phyloP scores from a whole-genome alignment of 1,139 yeast genomes.

The Magnusiomyces sp. region DNA sequence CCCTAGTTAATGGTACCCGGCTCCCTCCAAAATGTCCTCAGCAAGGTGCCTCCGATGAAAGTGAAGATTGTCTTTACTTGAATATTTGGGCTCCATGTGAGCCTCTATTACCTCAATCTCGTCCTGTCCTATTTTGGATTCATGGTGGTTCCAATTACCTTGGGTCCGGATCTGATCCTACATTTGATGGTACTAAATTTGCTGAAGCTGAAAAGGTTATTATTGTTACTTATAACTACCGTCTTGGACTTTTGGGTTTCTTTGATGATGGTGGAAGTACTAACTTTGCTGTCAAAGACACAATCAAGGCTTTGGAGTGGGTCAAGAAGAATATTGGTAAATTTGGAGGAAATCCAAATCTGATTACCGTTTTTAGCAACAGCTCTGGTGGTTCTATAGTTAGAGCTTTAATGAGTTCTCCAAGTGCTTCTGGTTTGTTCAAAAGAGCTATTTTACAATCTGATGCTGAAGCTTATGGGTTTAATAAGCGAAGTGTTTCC shows the following conservation, averaged over 20 bases:
- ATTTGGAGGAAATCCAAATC: conserved; percentile 33
- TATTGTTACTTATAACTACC: conserved; percentile 33
- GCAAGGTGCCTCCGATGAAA: conserved; percentile 5
- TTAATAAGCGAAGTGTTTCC: conserved; percentile 19
- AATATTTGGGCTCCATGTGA: conserved; percentile 24
- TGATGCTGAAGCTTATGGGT: conserved; percentile 26
- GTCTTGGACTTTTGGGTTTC: conserved; percentile 33
- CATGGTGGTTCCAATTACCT: conserved; percentile 34
- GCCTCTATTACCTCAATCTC: conserved; percentile 6
- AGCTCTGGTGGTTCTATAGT: conserved; percentile 33
- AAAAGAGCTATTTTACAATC: conserved; percentile 27
- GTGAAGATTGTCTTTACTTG: conserved; percentile 26
- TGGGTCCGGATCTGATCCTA: conserved; percentile 29
- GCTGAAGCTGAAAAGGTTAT: conserved; percentile 28
- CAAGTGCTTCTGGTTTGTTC: conserved; percentile 22
- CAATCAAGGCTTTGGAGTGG: conserved; percentile 32
- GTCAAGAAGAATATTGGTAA: conserved; percentile 28
- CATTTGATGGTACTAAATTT: conserved; percentile 28
- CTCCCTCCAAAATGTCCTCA: conserved; percentile 25
- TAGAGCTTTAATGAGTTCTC: conserved; percentile 23
- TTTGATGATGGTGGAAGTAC: conserved; percentile 24
- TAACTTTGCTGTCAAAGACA: conserved; percentile 33
- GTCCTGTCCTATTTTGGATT: conserved; percentile 33
- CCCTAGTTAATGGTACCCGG: conserved; percentile 4
- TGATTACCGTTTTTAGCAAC: conserved; percentile 33